phyloP scores from a whole-genome alignment of 331 rosid genomes.

The Rosa hybrid region DNA sequence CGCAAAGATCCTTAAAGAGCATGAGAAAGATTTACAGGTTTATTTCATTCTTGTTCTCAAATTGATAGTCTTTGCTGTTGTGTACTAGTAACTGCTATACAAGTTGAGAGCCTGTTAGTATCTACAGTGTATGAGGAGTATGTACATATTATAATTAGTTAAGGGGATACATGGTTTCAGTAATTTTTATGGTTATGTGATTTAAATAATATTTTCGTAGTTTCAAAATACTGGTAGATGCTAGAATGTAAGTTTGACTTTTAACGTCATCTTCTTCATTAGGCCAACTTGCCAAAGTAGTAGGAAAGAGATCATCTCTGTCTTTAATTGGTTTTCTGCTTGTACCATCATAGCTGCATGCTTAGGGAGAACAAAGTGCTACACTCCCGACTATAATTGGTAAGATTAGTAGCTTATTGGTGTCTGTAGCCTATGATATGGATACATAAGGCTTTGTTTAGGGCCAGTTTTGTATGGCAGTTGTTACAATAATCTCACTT shows the following conservation, averaged over 20 bases:
- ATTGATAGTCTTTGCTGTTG: not conserved
- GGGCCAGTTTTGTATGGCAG: not conserved
- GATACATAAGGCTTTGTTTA: not conserved
- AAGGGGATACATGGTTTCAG: not conserved
- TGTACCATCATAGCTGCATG: not conserved
- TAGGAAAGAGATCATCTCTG: not conserved
- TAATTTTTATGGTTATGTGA: not conserved
- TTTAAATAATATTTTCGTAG: not conserved
- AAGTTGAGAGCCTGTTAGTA: not conserved
- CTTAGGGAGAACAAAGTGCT: not conserved
- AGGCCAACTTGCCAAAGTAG: not conserved
- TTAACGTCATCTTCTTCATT: not conserved
- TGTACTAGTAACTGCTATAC: constrained; percentile 1
- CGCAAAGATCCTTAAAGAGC: constrained; percentile 75
- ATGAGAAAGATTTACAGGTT: constrained; percentile 63
- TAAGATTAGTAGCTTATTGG: not conserved
- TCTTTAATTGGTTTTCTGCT: not conserved
- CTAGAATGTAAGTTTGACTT: not conserved
- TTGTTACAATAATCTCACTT: not conserved
- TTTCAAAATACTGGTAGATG: not conserved
- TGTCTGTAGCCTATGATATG: not conserved
- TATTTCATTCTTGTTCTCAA: not conserved
- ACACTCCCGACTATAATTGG: not conserved
- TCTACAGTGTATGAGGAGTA: not conserved
- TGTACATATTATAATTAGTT: not conserved